Base-by-base conservation (phyloP, 441 rosid species). In the Hura crepitans region DNA sequence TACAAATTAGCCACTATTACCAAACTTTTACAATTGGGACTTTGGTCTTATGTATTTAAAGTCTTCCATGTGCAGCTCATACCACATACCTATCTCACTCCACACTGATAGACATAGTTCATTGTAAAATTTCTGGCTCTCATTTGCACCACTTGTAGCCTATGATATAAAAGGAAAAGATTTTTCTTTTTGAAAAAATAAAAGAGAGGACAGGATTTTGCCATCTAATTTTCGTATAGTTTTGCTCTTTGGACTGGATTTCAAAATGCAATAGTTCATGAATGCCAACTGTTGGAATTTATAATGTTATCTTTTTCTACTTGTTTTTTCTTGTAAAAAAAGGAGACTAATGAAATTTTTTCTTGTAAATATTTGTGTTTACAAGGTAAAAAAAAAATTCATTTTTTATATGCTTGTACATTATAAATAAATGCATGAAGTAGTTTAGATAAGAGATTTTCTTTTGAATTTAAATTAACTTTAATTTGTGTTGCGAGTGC, bases 1-100 rank as follows among this genome's bases (percentile, higher is more conserved):
- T 13, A 55, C 64, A 72, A 69, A 61, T n/a, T n/a, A 49, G 43
- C 49, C 46, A 14, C 54, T 55, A 31, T 58, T 23, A 56, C 18
- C 47, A 39, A 54, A 66, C 58, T 57, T 72, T 70, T 42, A 0
- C 20, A 43, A 51, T 71, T 76, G 75, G 76, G 73, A 27, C 70
- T 51, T 70, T 43, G 61, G 45, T 66, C 30, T 50, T 59, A 6
- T 63, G 37, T 43, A 39, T 25, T 18, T 61, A 31, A 74, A 58
- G 66, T 28, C 30, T 49, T 60, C 57, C 81, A 71, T 69, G 80
- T 65, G 72, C 74, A 31, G 49, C 59, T 49, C 67, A 42, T 70
- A n/a, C 3, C 28, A 35, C 35, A 65, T 49, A 33, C 31, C 8
- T 9, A 23, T 53, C 66, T 65, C 35, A 9, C 11, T 54, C 43